These are phyloP conservation scores for Diaporthe citri DNA, from an alignment of 2,329 filamentous ascomycete genomes.

Conservation along the genomic window DNA sequence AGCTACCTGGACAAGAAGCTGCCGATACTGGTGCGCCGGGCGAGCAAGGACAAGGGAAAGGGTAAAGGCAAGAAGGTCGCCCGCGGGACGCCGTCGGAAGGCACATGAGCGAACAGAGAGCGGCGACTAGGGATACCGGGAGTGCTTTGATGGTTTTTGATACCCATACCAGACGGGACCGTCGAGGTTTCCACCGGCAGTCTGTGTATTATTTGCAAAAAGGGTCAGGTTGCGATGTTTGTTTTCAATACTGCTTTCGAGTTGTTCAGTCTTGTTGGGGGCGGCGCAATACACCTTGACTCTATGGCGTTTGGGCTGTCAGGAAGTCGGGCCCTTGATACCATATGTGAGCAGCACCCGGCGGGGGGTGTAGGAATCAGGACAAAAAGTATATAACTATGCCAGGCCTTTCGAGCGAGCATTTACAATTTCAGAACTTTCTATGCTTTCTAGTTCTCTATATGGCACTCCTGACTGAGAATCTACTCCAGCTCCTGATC, in stretches of 20 bases:
- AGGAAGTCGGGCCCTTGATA: not conserved
- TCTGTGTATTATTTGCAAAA: not conserved
- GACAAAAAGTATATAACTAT: not conserved
- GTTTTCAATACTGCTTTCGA: not conserved
- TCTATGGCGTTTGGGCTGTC: not conserved
- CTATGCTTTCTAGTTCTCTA: not conserved
- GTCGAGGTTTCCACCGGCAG: not conserved
- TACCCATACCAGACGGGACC: slow-evolving; percentile 14
- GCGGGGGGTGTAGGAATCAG: not conserved
- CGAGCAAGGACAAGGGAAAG: not conserved
- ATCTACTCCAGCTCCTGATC: slow-evolving; percentile 32
- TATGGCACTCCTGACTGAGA: slow-evolving; percentile 21
- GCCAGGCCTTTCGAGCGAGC: not conserved
- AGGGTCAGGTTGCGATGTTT: not conserved
- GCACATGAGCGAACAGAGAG: not conserved
- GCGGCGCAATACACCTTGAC: not conserved
- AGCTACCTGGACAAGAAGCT: slow-evolving; percentile 23
- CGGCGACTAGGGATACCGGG: not conserved
- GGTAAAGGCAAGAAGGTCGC: not conserved
- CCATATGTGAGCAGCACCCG: not conserved
- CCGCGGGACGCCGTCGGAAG: not conserved
- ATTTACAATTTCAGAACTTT: not conserved
- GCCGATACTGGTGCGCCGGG: slow-evolving; percentile 3
- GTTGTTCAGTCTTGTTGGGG: not conserved
- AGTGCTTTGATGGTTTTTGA: slow-evolving; percentile 6